Conservation (phyloP, 129 eudicot genomes). For the carrot (Daucus carota) region DNA sequence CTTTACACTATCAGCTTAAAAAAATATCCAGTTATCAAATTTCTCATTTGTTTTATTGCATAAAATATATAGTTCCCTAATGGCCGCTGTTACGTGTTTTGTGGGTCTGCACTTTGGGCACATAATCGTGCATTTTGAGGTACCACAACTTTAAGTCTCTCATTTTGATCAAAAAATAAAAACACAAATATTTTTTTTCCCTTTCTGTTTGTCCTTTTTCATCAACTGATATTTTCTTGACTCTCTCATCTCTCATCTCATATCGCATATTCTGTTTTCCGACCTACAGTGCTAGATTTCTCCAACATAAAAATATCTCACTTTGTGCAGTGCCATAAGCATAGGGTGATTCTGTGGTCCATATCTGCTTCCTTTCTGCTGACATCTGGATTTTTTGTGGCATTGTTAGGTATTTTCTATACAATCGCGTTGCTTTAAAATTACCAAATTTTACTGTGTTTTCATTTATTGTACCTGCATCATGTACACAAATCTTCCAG, state of each 20-base stretch:
- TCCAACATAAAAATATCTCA: constrained; percentile 2
- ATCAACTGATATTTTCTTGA: not conserved
- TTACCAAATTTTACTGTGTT: constrained; percentile 9
- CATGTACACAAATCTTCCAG: constrained; percentile 30
- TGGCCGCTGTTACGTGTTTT: constrained; percentile 87
- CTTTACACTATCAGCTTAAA: not conserved
- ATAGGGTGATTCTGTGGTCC: constrained; percentile 63
- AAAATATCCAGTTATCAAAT: not conserved
- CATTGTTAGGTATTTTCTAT: constrained; percentile 43
- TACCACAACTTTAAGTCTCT: constrained; percentile 10
- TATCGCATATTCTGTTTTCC: not conserved
- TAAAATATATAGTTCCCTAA: constrained; percentile 54
- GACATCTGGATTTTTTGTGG: constrained; percentile 41
- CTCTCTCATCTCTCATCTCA: not conserved
- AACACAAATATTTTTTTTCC: not conserved
- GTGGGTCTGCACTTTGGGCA: constrained; percentile 86
- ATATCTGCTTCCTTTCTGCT: constrained; percentile 54
- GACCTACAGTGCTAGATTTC: constrained; percentile 4
- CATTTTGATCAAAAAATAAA: not conserved
- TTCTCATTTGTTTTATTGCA: constrained; percentile 1
- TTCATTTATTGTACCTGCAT: not conserved
- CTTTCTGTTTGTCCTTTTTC: not conserved
- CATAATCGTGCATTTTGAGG: constrained; percentile 69
- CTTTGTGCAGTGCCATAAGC: constrained; percentile 46
- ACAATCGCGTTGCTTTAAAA: constrained; percentile 3